These are phyloP conservation scores for Macrolepiota albuminosa DNA, from an alignment of 768 basidiomycete species.

Conservation along the genomic window DNA sequence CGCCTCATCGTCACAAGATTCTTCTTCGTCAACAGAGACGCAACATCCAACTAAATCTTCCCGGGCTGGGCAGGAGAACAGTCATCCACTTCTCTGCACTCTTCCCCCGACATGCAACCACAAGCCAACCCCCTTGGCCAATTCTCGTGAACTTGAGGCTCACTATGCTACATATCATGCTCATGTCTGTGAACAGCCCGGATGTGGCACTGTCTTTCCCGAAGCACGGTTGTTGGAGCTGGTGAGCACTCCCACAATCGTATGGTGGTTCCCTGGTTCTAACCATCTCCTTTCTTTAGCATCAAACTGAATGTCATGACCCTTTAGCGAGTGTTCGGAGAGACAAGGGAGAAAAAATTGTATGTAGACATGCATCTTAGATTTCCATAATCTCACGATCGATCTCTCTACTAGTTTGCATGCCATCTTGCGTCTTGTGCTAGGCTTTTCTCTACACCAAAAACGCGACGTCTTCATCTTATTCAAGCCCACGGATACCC, in stretches of 20 bases:
- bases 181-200: slow-evolving; percentile 67
- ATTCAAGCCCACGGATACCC: slow-evolving; percentile 81
- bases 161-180: slow-evolving; percentile 85
- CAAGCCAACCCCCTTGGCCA: slow-evolving; percentile 57
- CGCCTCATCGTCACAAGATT: slow-evolving; percentile 31
- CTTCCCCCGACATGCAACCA: slow-evolving; percentile 82
- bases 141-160: slow-evolving; percentile 66
- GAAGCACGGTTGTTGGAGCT: slow-evolving; percentile 74
- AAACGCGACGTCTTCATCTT: slow-evolving; percentile 73
- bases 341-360: slow-evolving; percentile 84
- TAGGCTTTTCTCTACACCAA: slow-evolving; percentile 65
- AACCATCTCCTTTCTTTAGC: slow-evolving; percentile 33
- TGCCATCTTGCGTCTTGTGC: slow-evolving; percentile 65
- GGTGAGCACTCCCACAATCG: slow-evolving; percentile 44
- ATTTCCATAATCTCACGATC: background rate
- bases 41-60: slow-evolving; percentile 22
- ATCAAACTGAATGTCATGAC: slow-evolving; percentile 87
- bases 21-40: slow-evolving; percentile 27
- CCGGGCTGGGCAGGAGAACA: slow-evolving; percentile 17
- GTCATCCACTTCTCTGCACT: slow-evolving; percentile 54
- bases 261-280: background rate
- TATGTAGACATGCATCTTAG: slow-evolving; percentile 30
- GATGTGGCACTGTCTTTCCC: slow-evolving; percentile 81
- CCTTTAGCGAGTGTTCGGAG: slow-evolving; percentile 72
- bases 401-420: slow-evolving; percentile 48